phyloP scores from a whole-genome alignment of 768 basidiomycete genomes.

The Gloeopeniophorella convolvens region DNA sequence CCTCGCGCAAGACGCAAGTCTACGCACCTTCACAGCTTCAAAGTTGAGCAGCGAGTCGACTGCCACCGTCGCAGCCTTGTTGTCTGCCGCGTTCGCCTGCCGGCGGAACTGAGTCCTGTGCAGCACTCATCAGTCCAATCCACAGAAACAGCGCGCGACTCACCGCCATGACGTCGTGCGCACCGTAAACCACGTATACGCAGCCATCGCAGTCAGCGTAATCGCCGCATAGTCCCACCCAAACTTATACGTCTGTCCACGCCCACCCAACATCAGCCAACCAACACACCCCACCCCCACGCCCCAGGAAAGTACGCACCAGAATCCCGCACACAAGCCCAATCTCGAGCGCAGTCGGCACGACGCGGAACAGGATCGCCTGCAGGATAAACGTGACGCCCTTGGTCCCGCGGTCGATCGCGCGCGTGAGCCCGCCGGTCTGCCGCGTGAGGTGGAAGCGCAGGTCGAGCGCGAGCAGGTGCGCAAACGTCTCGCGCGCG shows the following conservation, averaged over 20 bases:
- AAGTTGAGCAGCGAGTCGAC: conserved; percentile 98
- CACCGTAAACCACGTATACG: conserved; percentile 97
- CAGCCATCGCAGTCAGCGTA: conserved; percentile 74
- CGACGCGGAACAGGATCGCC: conserved; percentile 90
- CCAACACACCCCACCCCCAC: too few species aligned
- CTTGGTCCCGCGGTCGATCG: conserved; percentile 98
- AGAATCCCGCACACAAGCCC: conserved; percentile 95
- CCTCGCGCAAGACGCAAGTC: background rate
- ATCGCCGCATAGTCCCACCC: conserved; percentile 96
- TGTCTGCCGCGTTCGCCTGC: conserved; percentile 93
- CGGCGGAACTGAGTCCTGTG: conserved; percentile 90
- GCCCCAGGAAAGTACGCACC: too few species aligned
- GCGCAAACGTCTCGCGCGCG: conserved; percentile 92
- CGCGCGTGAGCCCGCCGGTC: conserved; percentile 92
- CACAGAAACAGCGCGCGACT: conserved; percentile 14
- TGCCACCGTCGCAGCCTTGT: conserved; percentile 88
- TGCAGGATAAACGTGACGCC: conserved; percentile 95
- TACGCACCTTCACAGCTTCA: conserved; percentile 89
- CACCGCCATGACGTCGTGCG: conserved; percentile 95
- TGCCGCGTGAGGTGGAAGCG: conserved; percentile 90
- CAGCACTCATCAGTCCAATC: too few species aligned
- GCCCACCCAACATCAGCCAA: background rate
- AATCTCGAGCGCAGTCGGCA: conserved; percentile 94
- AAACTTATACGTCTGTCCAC: conserved; percentile 83
- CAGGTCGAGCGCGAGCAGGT: conserved; percentile 84